Evolutionary conservation across 2,329 filamentous ascomycete genomes (phyloP).

Genomic region (Neofusicoccum umdonicola): DNA sequence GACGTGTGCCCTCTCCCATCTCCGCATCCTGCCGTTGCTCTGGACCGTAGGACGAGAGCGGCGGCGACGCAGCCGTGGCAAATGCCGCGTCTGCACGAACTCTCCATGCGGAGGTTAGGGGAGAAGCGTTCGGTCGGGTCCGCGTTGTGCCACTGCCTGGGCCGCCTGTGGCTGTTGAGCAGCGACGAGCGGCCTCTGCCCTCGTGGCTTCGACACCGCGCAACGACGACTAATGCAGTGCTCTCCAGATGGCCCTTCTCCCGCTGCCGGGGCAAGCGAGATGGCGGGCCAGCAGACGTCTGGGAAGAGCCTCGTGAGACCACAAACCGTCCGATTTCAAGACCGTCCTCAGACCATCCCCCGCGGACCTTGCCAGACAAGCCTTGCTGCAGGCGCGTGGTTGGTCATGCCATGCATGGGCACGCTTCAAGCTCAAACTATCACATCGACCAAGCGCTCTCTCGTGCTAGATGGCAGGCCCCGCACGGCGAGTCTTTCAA

Average conservation of each 20-base stretch:
- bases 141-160: not conserved
- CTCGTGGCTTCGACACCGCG: conserved; percentile 2
- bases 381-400: not conserved
- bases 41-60: not conserved
- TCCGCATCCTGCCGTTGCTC: not conserved
- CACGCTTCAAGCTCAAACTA: not conserved
- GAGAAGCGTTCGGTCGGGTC: not conserved
- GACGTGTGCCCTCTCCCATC: not conserved
- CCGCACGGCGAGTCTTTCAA: not conserved
- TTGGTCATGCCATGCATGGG: not conserved
- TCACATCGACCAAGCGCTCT: not conserved
- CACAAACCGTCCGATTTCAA: not conserved
- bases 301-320: not conserved
- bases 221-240: conserved; percentile 1
- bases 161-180: not conserved
- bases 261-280: conserved; percentile 4
- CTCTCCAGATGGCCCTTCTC: not conserved
- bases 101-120: not conserved
- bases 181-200: not conserved
- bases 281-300: not conserved
- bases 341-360: not conserved
- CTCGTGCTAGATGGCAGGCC: not conserved
- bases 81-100: not conserved
- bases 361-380: not conserved
- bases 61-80: not conserved